Evolutionary conservation across 495 filamentous ascomycete species (phyloP), one percentile per base, ranked within the genome.

Genomic region (Rhizodiscina lignyota): DNA sequence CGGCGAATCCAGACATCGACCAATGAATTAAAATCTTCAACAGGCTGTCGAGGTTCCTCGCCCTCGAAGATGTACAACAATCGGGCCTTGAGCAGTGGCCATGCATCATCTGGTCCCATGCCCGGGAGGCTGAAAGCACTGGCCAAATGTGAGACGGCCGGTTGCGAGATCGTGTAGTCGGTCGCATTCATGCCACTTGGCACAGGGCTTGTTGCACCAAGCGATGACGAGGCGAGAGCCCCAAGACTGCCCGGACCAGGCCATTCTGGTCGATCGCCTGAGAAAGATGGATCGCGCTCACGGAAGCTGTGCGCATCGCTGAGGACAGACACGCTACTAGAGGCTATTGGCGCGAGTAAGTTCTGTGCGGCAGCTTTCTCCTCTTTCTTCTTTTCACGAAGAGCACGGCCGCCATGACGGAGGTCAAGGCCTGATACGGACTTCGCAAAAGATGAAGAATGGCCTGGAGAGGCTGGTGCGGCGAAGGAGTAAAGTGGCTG

Each of bases 1-100:
- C 54, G 50, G 23, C 49, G 45, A 8, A 61, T 50, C 29, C 49
- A 43, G 17, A 54, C 42, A 20, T 35, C 34, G 1, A 94, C 86
- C 8, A 94, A 68, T 29, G 77, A 72, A 51, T 99, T 99, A 40
- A 96, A 70, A 47, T 96, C 91, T 51, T 99, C 91, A 13, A 99
- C 79, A 0, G 87, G 84, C 30, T 86, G 67, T 11, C 83, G 69
- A 4, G 94, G 64, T 42, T 93, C 81, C 45, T 94, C 91, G 6
- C 82, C 86, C 44, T 94, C 82, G 48, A 99, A 99, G 11, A 94
- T 75, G 31, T 82, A 72, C 8, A 96, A 63, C n/a, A 96, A 51
- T 40, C 83, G 84, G 0, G 79, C 77, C 44, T 87, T 89, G n/a
- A 99, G 56, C 38, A 83, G 80, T 18, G 86, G 83, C 91, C 91